Evolutionary conservation across 768 basidiomycete genomes (phyloP), one percentile per base, ranked within the genome.

Genomic region (Hypsizygus marmoreus): DNA sequence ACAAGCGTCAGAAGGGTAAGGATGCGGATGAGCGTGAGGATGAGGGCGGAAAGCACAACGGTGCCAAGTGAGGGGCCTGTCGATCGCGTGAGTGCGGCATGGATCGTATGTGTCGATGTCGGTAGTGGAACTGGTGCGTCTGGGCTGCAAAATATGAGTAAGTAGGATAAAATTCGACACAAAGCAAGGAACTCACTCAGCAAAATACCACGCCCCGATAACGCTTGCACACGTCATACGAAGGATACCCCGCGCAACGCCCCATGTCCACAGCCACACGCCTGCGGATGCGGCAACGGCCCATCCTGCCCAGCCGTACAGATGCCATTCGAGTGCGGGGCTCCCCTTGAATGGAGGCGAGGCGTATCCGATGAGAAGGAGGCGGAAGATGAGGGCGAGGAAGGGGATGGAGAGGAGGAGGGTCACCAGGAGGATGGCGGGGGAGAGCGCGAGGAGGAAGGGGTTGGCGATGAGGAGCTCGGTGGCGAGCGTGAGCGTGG

Each of bases 201-300:
- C 63, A 53, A 91, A 95, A 62, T 95, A 95, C 92, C 93, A 97
- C 32, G 85, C 82, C 2, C 91, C 93, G 25, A 97, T 78, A 3
- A 93, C 88, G 16, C 84, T 86, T 0, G 91, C 85, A 43, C 83
- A 80, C 3, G 82, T 78, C 35, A 86, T 88, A 9, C 89, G 73
- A 28, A 91, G 67, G 1, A 90, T 60, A 1, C 92, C 92, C 31
- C 91, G 74, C 17, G 87, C 81, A 6, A 95, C 84, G 8, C 84
- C 41, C 88, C 82, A 86, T 70, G 83, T 62, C 88, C 87, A 52
- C 71, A 89, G 69, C 88, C 91, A 64, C 66, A 82, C 50, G 48
- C 51, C 45, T 73, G 74, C 60, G 73, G 84, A 74, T 66, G 82
- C 55, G 69, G 72, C 57, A 63, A 77, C 56, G 30, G 68, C 47